Conservation (phyloP, 1,284 basidiomycete species). For the Fomitopsis betulina region DNA sequence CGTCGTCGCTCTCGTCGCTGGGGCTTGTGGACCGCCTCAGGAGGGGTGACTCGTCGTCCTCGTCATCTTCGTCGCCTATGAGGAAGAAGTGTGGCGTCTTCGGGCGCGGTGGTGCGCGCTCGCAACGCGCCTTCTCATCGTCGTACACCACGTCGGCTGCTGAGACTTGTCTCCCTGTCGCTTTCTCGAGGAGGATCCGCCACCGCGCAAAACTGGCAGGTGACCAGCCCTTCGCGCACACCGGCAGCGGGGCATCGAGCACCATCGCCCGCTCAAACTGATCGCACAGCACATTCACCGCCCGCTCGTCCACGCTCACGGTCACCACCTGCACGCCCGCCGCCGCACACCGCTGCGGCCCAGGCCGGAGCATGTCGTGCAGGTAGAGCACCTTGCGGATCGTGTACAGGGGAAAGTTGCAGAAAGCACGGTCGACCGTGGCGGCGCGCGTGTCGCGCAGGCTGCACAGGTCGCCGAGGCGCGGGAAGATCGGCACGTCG, state of each 20-base stretch:
- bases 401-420: slow-evolving; percentile 54
- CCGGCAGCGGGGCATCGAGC: neutral
- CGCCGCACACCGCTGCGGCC: slow-evolving; percentile 4
- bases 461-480: slow-evolving; percentile 55
- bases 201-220: slow-evolving; percentile 24
- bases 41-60: neutral
- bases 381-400: slow-evolving; percentile 60
- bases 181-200: slow-evolving; percentile 19
- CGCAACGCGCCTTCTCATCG: neutral
- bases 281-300: slow-evolving; percentile 17
- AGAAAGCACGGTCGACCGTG: slow-evolving; percentile 54
- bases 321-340: slow-evolving; percentile 8
- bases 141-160: neutral
- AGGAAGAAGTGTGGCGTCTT: neutral
- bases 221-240: slow-evolving; percentile 13
- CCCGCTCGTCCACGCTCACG: slow-evolving; percentile 21
- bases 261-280: slow-evolving; percentile 18
- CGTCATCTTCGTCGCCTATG: neutral
- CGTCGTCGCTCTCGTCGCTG: neutral
- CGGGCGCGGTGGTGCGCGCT: neutral
- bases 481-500: slow-evolving; percentile 48
- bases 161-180: neutral
- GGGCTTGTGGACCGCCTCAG: neutral
- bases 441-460: slow-evolving; percentile 52
- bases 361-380: slow-evolving; percentile 42